Evolutionary conservation across 805 yeast genomes (phyloP), one percentile per base, ranked within the genome.

Genomic region (Saturnispora serradocipensis): DNA sequence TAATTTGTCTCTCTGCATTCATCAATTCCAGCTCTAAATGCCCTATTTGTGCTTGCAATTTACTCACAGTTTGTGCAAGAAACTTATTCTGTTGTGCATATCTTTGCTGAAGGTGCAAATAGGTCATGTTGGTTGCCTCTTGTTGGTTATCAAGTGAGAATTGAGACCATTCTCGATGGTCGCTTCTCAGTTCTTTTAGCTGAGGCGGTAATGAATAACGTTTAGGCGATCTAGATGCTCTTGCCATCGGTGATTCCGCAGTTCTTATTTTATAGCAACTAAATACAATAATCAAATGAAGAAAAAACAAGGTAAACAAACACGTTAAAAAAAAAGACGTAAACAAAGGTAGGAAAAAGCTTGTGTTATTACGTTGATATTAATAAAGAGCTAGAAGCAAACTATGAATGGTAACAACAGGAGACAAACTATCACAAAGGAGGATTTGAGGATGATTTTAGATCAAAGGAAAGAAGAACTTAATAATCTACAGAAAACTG

Each of bases 11-110:
- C 28, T 62, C 61, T 1, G 55, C 42, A 5, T 45, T 49, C 30
- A 59, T 53, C 25, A 81, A 61, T 53, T 71, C 75, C 11, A 66
- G 61, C 61, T 83, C 88, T 61, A 85, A 62, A 28, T 74, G 78
- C 4, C 74, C 64, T 25, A 84, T 68, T 56, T 72, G 77, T 38
- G 73, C 61, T 72, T 75, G 69, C 61, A 83, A 67, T 22, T 71
- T 61, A 3, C 84, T 74, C 61, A 81, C 82, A 47, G 74, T 76
- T 54, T 73, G 77, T 1, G 87, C 87, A 27, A 85, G 64, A n/a
- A 76, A 73, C 49, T 71, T 72, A 63, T 84, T 84, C 58, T 78
- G 83, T n/a, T 61, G 61, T 5, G 62, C 46, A 49, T 69, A 73
- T 45, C 65, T 59, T 35, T 58, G 51, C 47, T 61, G 60, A 18